A percentile compares a stretch with the other conserved stretches of the same genome.
Evolutionary conservation across 2,329 filamentous ascomycete genomes (phyloP).

Genomic region (Trichophyton verrucosum): DNA sequence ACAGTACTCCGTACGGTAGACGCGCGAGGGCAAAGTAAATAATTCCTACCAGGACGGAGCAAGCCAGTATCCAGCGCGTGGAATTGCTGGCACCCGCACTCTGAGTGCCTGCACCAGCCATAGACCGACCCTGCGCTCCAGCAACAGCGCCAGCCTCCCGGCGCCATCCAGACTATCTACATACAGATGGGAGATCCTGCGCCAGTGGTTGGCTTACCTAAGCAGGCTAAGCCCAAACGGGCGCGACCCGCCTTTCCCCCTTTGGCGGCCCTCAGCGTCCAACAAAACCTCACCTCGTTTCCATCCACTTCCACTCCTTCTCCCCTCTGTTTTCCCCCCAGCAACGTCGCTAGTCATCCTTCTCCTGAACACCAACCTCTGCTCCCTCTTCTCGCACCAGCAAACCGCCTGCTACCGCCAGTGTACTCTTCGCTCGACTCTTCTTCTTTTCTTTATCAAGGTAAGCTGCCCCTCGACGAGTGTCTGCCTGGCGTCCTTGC

Average conservation of each 20-base stretch:
- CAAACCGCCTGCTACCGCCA: neutral
- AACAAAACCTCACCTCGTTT: constrained; percentile 12
- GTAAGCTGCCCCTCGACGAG: constrained; percentile 3
- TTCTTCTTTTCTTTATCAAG: constrained; percentile 8
- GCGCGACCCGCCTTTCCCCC: constrained; percentile 10
- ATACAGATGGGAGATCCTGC: neutral
- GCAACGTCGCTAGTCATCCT: constrained; percentile 5
- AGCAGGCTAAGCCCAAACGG: constrained; percentile 9
- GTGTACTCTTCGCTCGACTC: constrained; percentile 12
- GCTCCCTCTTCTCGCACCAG: neutral
- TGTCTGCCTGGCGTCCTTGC: neutral
- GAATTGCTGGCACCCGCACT: too few relatives aligned
- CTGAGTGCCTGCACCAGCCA: too few relatives aligned
- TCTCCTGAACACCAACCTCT: neutral
- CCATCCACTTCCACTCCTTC: constrained; percentile 10
- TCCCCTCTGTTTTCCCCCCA: constrained; percentile 5
- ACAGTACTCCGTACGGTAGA: too few relatives aligned
- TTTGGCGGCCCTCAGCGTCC: constrained; percentile 8
- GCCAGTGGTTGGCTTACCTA: neutral
- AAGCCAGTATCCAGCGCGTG: too few relatives aligned
- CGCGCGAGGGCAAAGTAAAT: too few relatives aligned
- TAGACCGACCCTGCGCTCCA: too few relatives aligned
- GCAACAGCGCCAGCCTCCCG: too few relatives aligned
- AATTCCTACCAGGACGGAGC: too few relatives aligned
- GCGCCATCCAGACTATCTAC: neutral